These are phyloP conservation scores for Ophiostoma fasciatum DNA, from an alignment of 2,329 filamentous ascomycete species.

Conservation along the genomic window DNA sequence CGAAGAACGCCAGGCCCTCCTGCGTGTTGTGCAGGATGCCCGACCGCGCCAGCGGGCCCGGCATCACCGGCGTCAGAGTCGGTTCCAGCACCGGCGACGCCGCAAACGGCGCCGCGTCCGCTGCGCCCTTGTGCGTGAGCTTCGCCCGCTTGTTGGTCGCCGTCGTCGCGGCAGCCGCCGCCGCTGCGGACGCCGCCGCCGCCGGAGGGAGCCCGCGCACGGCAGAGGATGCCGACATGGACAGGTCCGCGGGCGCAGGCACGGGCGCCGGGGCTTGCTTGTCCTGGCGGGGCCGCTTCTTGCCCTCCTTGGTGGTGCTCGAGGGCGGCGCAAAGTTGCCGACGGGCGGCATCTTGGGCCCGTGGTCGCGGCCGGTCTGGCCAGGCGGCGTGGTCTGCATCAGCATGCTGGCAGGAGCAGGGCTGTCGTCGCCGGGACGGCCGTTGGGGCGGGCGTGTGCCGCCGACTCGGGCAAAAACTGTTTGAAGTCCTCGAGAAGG, in stretches of 20 bases:
- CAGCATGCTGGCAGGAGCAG: conserved; percentile 27
- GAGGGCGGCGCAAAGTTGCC: conserved; percentile 79
- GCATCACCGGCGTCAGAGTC: conserved; percentile 74
- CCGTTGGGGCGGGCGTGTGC: conserved; percentile 42
- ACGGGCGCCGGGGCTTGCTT: conserved; percentile 35
- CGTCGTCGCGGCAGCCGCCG: too few species aligned
- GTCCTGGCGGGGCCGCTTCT: conserved; percentile 61
- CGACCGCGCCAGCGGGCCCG: conserved; percentile 70
- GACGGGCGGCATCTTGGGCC: conserved; percentile 77
- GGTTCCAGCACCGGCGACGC: conserved; percentile 73
- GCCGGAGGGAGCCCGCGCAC: conserved; percentile 22
- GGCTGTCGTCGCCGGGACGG: conserved; percentile 52
- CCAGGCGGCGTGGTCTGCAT: conserved; percentile 41
- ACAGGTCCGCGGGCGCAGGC: conserved; percentile 25
- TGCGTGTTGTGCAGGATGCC: conserved; percentile 57
- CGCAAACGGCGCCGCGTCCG: conserved; percentile 41
- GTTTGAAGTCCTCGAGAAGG: conserved; percentile 94
- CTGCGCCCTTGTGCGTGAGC: conserved; percentile 51
- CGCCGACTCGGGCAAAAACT: conserved; percentile 84
- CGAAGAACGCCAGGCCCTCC: conserved; percentile 88
- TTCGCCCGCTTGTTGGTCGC: conserved; percentile 52
- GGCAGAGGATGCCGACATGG: conserved; percentile 20
- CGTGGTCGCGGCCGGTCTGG: conserved; percentile 34
- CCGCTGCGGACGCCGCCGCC: too few species aligned
- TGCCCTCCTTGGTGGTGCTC: conserved; percentile 76